phyloP scores from a whole-genome alignment of 164 flowering plant genomes.

The Vitis amurensis region DNA sequence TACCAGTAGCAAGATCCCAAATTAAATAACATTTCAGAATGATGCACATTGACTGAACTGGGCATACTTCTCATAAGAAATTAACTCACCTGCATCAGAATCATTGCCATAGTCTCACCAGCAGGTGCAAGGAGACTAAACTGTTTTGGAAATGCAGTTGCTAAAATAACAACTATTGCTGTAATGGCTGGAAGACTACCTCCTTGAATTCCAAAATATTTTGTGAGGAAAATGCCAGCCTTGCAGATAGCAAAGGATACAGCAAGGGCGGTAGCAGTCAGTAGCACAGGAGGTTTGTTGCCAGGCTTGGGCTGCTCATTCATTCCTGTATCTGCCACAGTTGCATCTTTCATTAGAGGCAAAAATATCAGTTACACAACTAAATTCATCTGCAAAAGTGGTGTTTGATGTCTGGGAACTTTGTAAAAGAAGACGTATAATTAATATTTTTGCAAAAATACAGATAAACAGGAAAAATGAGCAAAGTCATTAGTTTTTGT shows the following conservation, averaged over 20 bases:
- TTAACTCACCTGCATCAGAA: constrained; percentile 76
- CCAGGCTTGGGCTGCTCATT: constrained; percentile 32
- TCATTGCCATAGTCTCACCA: constrained; percentile 77
- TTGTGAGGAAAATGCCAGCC: constrained; percentile 43
- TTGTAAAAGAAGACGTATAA: too few relatives aligned
- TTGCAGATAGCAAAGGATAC: constrained; percentile 78
- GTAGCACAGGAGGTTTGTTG: constrained; percentile 57
- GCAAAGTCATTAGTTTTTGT: too few relatives aligned
- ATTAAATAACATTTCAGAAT: not conserved
- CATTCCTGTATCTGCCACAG: constrained; percentile 41
- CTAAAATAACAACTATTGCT: constrained; percentile 69
- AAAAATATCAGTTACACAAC: not conserved
- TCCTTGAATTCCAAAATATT: constrained; percentile 57
- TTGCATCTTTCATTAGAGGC: not conserved
- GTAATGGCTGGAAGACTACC: constrained; percentile 74
- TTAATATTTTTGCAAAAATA: too few relatives aligned
- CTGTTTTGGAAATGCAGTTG: constrained; percentile 64
- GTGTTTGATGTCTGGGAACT: too few relatives aligned
- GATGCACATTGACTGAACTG: not conserved
- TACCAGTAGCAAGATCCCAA: not conserved
- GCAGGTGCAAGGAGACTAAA: constrained; percentile 76
- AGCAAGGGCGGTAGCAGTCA: constrained; percentile 71
- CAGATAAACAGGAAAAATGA: too few relatives aligned
- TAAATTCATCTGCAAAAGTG: too few relatives aligned
- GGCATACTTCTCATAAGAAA: not conserved